Conservation (phyloP, 202 grass and related monocot species). For the Brachypodium distachyon region DNA sequence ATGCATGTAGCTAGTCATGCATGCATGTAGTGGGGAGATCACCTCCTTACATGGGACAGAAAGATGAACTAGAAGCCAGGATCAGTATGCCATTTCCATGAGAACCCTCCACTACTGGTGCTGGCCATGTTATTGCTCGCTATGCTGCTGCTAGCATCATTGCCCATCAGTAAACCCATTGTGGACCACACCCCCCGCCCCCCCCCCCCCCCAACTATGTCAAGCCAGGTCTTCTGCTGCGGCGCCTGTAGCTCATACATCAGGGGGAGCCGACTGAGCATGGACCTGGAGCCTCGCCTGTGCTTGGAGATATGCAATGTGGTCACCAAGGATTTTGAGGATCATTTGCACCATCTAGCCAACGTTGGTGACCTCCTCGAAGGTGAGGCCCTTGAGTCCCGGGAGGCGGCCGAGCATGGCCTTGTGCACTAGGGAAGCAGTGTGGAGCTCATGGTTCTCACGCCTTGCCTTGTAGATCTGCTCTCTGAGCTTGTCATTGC, state of each 20-base stretch:
- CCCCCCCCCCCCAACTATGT: background rate
- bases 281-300: too few relatives aligned
- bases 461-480: constrained; percentile 27
- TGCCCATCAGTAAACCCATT: background rate
- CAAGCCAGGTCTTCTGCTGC: background rate
- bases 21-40: too few relatives aligned
- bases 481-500: constrained; percentile 23
- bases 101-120: background rate
- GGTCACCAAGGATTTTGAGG: background rate
- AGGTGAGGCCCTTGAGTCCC: too few relatives aligned
- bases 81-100: background rate
- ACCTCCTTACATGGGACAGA: background rate
- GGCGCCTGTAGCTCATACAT: background rate
- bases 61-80: background rate
- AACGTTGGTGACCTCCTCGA: constrained; percentile 31
- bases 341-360: background rate
- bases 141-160: background rate
- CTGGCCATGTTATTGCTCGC: too few relatives aligned
- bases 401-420: too few relatives aligned
- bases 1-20: too few relatives aligned
- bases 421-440: constrained; percentile 18
- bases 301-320: background rate
- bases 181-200: too few relatives aligned
- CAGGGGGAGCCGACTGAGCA: too few relatives aligned
- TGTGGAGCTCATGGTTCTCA: constrained; percentile 33